Percentiles rank a stretch among this genome's conserved stretches.
These are phyloP conservation scores for Boletellus ananas DNA, from an alignment of 768 basidiomycete genomes.

Conservation along the genomic window DNA sequence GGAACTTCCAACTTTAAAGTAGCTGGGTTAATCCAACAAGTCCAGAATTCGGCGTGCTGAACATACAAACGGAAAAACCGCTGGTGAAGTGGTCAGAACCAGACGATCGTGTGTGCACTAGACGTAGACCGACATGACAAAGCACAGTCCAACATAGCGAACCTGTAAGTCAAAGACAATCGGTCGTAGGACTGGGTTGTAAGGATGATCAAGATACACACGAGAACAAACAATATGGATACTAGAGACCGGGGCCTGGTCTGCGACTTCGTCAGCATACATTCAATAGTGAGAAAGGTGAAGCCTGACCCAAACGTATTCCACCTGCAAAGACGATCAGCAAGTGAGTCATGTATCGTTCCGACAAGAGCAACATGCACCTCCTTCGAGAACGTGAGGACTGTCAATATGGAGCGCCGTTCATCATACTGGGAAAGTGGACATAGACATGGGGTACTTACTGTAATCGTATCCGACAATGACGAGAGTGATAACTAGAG, in stretches of 20 bases:
- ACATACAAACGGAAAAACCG: neutral
- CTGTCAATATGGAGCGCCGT: neutral
- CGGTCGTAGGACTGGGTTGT: neutral
- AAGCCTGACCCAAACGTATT: conserved; percentile 10
- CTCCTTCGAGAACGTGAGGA: conserved; percentile 9
- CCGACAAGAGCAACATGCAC: neutral
- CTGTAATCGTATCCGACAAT: conserved; percentile 10
- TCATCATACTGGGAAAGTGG: neutral
- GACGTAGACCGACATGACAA: neutral
- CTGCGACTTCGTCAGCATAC: neutral
- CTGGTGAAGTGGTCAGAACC: neutral
- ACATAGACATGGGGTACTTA: neutral
- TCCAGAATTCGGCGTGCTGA: no score
- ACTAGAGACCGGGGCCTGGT: conserved; percentile 6
- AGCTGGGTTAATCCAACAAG: neutral
- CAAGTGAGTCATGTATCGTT: neutral
- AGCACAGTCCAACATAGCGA: neutral
- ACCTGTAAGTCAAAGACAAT: neutral
- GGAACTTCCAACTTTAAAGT: neutral
- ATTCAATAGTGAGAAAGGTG: neutral
- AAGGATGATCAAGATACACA: neutral
- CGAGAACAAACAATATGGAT: conserved; percentile 7
- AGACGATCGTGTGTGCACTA: no score
- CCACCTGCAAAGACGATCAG: neutral
- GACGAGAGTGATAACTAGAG: neutral